Percentiles rank a stretch among this genome's conserved stretches.
phyloP scores from a whole-genome alignment of 106 monocot genomes.

The Dactylorhiza incarnata region DNA sequence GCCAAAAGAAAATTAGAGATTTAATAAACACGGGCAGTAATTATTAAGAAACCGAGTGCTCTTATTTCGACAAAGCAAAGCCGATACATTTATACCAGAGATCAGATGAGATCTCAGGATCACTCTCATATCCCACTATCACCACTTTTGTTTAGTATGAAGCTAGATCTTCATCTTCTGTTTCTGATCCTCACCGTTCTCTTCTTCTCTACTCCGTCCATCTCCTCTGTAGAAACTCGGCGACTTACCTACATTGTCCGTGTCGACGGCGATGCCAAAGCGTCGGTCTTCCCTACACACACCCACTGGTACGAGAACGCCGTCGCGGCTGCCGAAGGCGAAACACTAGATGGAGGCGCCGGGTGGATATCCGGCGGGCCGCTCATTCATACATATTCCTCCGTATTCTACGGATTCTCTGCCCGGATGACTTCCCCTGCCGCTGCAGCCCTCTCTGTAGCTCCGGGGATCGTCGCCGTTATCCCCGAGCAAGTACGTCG shows the following conservation, averaged over 20 bases:
- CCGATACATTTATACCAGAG: too few species aligned
- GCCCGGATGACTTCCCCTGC: constrained; percentile 44
- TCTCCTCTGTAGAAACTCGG: neutral
- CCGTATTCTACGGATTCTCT: constrained; percentile 79
- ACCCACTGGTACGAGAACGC: constrained; percentile 77
- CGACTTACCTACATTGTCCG: constrained; percentile 66
- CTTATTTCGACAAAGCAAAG: too few species aligned
- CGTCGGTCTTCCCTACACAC: constrained; percentile 81
- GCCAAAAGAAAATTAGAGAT: too few species aligned
- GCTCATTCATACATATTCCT: constrained; percentile 65
- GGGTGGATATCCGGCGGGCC: constrained; percentile 29
- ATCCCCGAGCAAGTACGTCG: constrained; percentile 60
- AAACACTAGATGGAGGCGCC: neutral
- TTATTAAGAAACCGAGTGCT: too few species aligned
- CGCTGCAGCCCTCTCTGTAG: constrained; percentile 22
- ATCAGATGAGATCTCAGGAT: too few species aligned
- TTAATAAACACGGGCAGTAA: too few species aligned
- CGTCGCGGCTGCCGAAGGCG: constrained; percentile 15
- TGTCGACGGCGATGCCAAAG: constrained; percentile 67
- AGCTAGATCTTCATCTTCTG: neutral
- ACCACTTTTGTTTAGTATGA: neutral
- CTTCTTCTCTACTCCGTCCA: constrained; percentile 8
- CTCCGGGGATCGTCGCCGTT: constrained; percentile 48
- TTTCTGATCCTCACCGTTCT: constrained; percentile 8
- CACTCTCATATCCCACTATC: neutral